phyloP scores from a whole-genome alignment of 148 eudicot species.

The Rhododendron henanense region DNA sequence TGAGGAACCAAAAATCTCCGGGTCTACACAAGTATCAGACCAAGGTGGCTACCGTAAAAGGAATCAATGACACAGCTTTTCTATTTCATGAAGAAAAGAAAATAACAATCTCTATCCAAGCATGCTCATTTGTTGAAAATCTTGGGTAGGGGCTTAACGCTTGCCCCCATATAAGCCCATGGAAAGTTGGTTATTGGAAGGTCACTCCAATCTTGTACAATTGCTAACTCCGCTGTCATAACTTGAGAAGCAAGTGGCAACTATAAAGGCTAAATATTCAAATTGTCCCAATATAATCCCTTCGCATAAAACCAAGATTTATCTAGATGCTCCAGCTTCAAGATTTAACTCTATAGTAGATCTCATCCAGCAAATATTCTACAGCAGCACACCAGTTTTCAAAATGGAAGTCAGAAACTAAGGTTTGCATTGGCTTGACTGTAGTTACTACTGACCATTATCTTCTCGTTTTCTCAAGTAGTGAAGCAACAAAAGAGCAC shows the following conservation, averaged over 20 bases:
- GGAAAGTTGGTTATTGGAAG: background rate
- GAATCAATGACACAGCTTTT: background rate
- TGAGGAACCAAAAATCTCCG: background rate
- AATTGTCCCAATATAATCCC: constrained; percentile 4
- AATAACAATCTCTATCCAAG: background rate
- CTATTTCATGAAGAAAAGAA: background rate
- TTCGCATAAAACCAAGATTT: background rate
- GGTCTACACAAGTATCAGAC: background rate
- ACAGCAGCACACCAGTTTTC: background rate
- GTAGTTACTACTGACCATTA: background rate
- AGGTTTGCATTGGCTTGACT: background rate
- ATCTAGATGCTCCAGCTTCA: background rate
- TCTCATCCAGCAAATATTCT: background rate
- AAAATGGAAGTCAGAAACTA: background rate
- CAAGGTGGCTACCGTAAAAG: background rate
- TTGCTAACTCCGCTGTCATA: background rate
- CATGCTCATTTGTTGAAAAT: background rate
- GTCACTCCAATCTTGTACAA: background rate
- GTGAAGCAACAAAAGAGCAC: background rate
- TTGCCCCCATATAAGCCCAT: background rate
- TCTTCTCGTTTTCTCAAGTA: background rate
- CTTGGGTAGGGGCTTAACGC: background rate
- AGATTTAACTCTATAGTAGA: background rate
- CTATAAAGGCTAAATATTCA: background rate
- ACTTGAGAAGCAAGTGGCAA: background rate